Evolutionary conservation across 257 asterid species (phyloP).

Genomic region (Lantana camara): DNA sequence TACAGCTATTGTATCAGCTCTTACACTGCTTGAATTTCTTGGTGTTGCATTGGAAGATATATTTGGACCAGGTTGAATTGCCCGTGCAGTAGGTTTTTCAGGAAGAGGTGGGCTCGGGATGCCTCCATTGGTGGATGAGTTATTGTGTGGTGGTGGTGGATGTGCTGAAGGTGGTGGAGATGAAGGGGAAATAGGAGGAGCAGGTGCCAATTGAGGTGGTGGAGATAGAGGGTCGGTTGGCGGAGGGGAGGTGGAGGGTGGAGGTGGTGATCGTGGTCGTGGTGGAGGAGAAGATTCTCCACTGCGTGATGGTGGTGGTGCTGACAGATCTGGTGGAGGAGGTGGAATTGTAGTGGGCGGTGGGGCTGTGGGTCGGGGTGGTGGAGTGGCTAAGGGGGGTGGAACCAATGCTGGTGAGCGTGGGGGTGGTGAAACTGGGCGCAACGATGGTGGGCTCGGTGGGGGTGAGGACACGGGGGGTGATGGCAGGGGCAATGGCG

Average conservation of each 20-base stretch:
- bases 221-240: constrained; percentile 40
- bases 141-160: constrained; percentile 38
- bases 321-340: neutral
- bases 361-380: constrained; percentile 33
- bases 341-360: constrained; percentile 23
- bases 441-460: constrained; percentile 24
- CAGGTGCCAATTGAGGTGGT: constrained; percentile 31
- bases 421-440: constrained; percentile 36
- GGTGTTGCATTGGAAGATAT: constrained; percentile 29
- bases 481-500: constrained; percentile 22
- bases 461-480: neutral
- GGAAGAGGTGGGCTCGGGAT: constrained; percentile 30
- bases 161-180: constrained; percentile 36
- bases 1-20: constrained; percentile 40
- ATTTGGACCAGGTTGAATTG: constrained; percentile 39
- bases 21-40: constrained; percentile 33
- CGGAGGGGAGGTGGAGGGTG: constrained; percentile 46
- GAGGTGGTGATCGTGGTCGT: constrained; percentile 38
- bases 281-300: constrained; percentile 30
- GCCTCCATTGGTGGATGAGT: constrained; percentile 22
- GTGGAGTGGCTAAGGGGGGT: constrained; percentile 28
- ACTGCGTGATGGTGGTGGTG: constrained; percentile 34
- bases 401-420: constrained; percentile 27
- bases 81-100: constrained; percentile 50
- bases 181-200: constrained; percentile 26